Conservation (phyloP, 2,329 filamentous ascomycete genomes). For the Aspergillus fumigatus region DNA sequence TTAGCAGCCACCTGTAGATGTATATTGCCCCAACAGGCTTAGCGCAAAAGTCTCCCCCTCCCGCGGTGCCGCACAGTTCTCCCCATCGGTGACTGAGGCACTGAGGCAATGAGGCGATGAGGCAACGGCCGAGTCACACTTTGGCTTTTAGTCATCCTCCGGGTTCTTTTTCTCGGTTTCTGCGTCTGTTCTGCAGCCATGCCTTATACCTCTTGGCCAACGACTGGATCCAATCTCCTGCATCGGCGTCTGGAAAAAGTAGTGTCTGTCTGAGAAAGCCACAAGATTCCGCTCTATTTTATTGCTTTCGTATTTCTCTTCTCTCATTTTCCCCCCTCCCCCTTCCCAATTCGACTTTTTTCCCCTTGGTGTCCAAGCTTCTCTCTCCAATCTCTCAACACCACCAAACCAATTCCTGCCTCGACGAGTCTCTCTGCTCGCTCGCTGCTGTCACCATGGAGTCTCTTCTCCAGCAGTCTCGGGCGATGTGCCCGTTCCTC, state of each 20-base stretch:
- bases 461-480: constrained; percentile 88
- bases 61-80: no score
- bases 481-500: constrained; percentile 95
- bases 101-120: no score
- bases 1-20: not conserved
- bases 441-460: constrained; percentile 60
- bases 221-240: not conserved
- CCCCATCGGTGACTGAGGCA: not conserved
- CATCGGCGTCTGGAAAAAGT: not conserved
- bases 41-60: no score
- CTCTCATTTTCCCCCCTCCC: constrained; percentile 5
- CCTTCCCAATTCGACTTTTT: constrained; percentile 1
- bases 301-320: constrained; percentile 1
- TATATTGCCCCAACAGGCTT: not conserved
- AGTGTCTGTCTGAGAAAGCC: not conserved
- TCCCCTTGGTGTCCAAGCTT: not conserved
- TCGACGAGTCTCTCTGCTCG: not conserved
- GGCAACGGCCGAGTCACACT: no score
- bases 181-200: no score
- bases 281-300: not conserved
- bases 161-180: not conserved
- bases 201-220: not conserved
- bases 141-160: no score
- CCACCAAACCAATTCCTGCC: not conserved
- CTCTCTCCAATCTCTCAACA: not conserved